A percentile compares a stretch with the other conserved stretches of the same genome.
These are phyloP conservation scores for Seminavis robusta DNA, from an alignment of 108 stramenopile species.

Conservation along the genomic window DNA sequence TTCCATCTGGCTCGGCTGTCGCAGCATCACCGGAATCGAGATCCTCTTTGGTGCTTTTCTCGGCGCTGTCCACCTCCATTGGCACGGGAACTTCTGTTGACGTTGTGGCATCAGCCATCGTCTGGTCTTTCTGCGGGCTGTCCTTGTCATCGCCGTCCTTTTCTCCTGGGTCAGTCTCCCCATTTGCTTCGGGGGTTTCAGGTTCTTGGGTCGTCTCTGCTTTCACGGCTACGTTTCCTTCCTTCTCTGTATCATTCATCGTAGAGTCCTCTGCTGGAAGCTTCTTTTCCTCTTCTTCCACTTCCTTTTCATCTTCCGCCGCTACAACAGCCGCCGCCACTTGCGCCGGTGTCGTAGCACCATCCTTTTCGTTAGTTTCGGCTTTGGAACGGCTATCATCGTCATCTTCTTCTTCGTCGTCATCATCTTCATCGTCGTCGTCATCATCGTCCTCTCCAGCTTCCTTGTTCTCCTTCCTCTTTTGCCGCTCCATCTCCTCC, in stretches of 20 bases:
- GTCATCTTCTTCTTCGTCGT: constrained; percentile 18
- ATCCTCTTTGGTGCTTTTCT: neutral
- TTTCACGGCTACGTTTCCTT: constrained; percentile 3
- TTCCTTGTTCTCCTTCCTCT: constrained; percentile 51
- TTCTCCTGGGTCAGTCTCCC: neutral
- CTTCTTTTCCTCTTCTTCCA: constrained; percentile 5
- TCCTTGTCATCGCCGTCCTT: neutral
- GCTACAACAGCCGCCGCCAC: neutral
- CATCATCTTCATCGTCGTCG: constrained; percentile 67
- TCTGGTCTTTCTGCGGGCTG: too few relatives aligned
- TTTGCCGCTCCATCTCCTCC: constrained; percentile 69
- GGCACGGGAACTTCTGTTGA: too few relatives aligned
- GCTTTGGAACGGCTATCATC: neutral
- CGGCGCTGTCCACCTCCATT: neutral
- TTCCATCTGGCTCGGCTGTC: neutral
- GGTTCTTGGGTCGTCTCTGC: neutral
- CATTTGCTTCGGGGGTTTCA: neutral
- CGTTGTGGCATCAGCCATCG: too few relatives aligned
- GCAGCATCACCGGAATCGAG: too few relatives aligned
- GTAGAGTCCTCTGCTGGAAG: constrained; percentile 3
- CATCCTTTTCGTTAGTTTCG: neutral
- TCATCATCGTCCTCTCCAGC: constrained; percentile 77
- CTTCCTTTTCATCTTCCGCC: neutral
- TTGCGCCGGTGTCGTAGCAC: constrained; percentile 1
- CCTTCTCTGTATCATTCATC: neutral